Evolutionary conservation across 768 basidiomycete genomes (phyloP).

Genomic region (Agrocybe praecox): DNA sequence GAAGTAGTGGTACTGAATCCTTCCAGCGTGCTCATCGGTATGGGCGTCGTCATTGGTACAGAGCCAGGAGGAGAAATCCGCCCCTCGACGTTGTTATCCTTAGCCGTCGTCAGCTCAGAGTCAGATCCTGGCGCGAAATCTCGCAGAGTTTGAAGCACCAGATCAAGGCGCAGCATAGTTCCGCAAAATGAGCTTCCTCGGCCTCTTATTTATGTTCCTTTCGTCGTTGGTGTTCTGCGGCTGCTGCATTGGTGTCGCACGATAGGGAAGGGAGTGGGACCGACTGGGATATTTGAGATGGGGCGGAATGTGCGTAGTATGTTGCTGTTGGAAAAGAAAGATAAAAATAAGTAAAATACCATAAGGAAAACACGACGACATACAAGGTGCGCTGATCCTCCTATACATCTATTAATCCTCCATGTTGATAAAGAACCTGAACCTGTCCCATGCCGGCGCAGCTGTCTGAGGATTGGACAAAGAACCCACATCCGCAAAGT

Average conservation of each 20-base stretch:
- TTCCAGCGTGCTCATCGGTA: not conserved
- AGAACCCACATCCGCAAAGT: too few relatives aligned
- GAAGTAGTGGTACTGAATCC: slow-evolving; percentile 1
- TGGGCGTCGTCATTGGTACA: not conserved
- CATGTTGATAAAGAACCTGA: slow-evolving; percentile 64
- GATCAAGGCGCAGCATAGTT: slow-evolving; percentile 54
- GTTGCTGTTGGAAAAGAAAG: slow-evolving; percentile 1
- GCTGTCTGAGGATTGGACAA: too few relatives aligned
- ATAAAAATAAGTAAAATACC: not conserved
- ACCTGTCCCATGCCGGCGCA: slow-evolving; percentile 53
- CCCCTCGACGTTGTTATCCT: too few relatives aligned
- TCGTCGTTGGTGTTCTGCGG: slow-evolving; percentile 9
- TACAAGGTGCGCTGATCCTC: slow-evolving; percentile 35
- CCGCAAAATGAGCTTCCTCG: slow-evolving; percentile 43
- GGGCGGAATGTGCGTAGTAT: slow-evolving; percentile 2
- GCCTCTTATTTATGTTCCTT: slow-evolving; percentile 13
- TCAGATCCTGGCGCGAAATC: not conserved
- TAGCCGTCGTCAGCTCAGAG: too few relatives aligned
- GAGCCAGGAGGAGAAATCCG: too few relatives aligned
- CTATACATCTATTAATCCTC: slow-evolving; percentile 57
- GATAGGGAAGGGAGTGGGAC: slow-evolving; percentile 14
- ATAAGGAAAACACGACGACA: slow-evolving; percentile 15
- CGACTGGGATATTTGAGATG: slow-evolving; percentile 18
- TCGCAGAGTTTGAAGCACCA: slow-evolving; percentile 15
- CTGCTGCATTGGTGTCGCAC: slow-evolving; percentile 5